phyloP scores from a whole-genome alignment of 1,284 basidiomycete genomes.

The Ceratobasidium sp. region DNA sequence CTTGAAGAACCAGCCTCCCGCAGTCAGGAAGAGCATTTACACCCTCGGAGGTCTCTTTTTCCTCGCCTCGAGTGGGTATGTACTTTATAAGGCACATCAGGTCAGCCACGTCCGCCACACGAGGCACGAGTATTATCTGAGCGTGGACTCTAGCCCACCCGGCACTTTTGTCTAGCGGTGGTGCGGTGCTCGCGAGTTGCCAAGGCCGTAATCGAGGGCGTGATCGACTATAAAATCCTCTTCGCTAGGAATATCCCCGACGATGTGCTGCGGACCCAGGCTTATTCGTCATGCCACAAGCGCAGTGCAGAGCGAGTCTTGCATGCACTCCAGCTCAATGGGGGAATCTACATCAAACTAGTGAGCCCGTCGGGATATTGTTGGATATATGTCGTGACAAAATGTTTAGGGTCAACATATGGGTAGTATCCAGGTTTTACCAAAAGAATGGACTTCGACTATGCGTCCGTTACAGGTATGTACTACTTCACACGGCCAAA shows the following conservation, averaged over 20 bases:
- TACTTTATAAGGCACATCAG: slow-evolving; percentile 35
- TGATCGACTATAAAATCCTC: slow-evolving; percentile 84
- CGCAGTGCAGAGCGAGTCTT: slow-evolving; percentile 80
- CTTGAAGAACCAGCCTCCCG: slow-evolving; percentile 10
- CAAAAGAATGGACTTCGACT: slow-evolving; percentile 74
- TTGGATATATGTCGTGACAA: slow-evolving; percentile 45
- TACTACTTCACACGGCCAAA: neutral
- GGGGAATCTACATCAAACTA: slow-evolving; percentile 92
- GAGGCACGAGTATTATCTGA: slow-evolving; percentile 14
- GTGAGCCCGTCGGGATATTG: slow-evolving; percentile 37
- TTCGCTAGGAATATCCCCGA: slow-evolving; percentile 59
- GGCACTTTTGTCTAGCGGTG: slow-evolving; percentile 55
- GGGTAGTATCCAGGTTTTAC: slow-evolving; percentile 65
- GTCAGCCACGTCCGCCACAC: slow-evolving; percentile 11
- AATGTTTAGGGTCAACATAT: slow-evolving; percentile 78
- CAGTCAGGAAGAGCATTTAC: slow-evolving; percentile 29
- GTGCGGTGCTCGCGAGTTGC: slow-evolving; percentile 72
- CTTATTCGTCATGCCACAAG: slow-evolving; percentile 78
- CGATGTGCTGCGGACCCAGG: slow-evolving; percentile 57
- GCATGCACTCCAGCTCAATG: slow-evolving; percentile 83
- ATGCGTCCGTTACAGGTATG: slow-evolving; percentile 69
- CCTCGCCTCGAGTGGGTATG: slow-evolving; percentile 32
- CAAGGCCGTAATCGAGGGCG: slow-evolving; percentile 57
- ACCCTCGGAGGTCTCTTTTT: slow-evolving; percentile 34
- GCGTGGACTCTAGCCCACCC: slow-evolving; percentile 48